Evolutionary conservation across 2,329 filamentous ascomycete genomes (phyloP), one percentile per base, ranked within the genome.

Genomic region (Graphilbum sp.): DNA sequence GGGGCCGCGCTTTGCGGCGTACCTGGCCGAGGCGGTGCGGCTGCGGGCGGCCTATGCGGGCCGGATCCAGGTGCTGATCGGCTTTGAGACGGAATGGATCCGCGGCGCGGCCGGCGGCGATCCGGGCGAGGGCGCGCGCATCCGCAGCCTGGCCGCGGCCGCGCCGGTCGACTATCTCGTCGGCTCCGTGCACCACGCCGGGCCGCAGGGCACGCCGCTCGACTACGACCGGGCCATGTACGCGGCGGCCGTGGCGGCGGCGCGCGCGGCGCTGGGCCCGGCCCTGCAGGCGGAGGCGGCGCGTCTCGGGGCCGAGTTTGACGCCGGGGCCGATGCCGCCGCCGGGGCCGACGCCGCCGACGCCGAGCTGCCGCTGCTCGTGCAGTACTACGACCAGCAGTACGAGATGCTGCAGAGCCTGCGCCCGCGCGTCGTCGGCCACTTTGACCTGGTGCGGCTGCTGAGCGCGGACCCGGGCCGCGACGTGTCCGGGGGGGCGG

Each of bases 21-120:
- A 86, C 60, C 71, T 88, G 47, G 43, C 58, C 37, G 84, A 94
- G 60, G 87, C 90, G 9, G 57, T 66, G 37, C 75, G 80, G 25
- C 65, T 98, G 23, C 79, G 79, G 39, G 55, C 60, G 3, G 70
- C 68, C 46, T 95, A 95, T 59, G 66, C 71, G 6, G 52, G 61
- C 9, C 65, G 77, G 45, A 86, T 98, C 49, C 66, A 77, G 39
- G 67, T 98, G 46, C 67, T 94, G 32, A 75, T 98, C 52, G 90
- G 84, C 34, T 94, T 96, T 54, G 90, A 98, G 58, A 73, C 75
- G 38, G 90, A 98, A 55, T 98, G 84, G 76, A 90, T 95, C 54
- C 77, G 87, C 7, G 67, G 78, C 0, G 67, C 64, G 4, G 73
- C n/a, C n/a, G n/a, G n/a, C n/a, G n/a, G n/a, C n/a, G n/a, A n/a